Percentiles rank a stretch among this genome's conserved stretches.
phyloP scores from a whole-genome alignment of 2,329 filamentous ascomycete genomes.

The Cercospora brassicicola region DNA sequence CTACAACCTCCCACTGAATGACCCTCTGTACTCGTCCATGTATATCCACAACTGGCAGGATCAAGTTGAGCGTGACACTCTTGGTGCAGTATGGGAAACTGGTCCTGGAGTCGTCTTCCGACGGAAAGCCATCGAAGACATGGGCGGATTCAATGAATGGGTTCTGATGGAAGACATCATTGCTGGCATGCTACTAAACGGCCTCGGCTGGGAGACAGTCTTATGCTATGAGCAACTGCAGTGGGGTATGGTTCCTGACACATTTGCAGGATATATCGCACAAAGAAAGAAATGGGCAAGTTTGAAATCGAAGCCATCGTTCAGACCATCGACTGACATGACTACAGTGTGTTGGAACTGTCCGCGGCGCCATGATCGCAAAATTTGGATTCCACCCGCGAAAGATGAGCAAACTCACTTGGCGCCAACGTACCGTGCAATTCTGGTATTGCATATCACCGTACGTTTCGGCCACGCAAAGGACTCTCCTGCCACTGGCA shows the following conservation, averaged over 20 bases:
- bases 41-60: slow-evolving; percentile 9
- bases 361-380: slow-evolving; percentile 7
- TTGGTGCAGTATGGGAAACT: slow-evolving; percentile 9
- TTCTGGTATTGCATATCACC: slow-evolving; percentile 8
- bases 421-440: slow-evolving; percentile 10
- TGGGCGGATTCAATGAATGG: slow-evolving; percentile 15
- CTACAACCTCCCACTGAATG: slow-evolving; percentile 20
- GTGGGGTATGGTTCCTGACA: slow-evolving; percentile 14
- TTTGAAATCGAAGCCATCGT: background rate
- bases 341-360: slow-evolving; percentile 1
- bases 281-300: slow-evolving; percentile 13
- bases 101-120: slow-evolving; percentile 14
- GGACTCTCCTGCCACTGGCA: slow-evolving; percentile 1
- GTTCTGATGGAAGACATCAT: slow-evolving; percentile 15
- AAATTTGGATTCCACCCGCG: slow-evolving; percentile 7
- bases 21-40: slow-evolving; percentile 16
- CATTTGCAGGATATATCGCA: slow-evolving; percentile 8
- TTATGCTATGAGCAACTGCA: slow-evolving; percentile 15
- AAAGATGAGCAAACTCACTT: background rate
- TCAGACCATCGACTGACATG: background rate
- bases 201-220: slow-evolving; percentile 8
- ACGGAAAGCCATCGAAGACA: slow-evolving; percentile 9
- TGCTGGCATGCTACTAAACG: slow-evolving; percentile 15
- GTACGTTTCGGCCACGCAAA: background rate
- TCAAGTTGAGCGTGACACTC: slow-evolving; percentile 2